Percentiles rank a stretch among this genome's conserved stretches.
phyloP scores from a whole-genome alignment of 345 rosid species.

The Brassica juncea region DNA sequence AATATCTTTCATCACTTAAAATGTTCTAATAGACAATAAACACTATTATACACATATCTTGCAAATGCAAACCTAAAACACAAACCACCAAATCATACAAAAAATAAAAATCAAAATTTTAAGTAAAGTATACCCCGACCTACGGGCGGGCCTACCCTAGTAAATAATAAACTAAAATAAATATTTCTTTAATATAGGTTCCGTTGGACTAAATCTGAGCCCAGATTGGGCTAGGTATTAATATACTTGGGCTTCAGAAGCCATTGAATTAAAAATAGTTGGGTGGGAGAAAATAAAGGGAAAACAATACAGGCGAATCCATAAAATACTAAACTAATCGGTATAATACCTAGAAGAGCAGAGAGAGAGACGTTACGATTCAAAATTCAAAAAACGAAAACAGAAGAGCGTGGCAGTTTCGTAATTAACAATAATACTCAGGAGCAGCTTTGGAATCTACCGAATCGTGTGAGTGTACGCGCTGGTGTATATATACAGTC shows the following conservation, averaged over 20 bases:
- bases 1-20: too few relatives aligned
- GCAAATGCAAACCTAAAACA: too few relatives aligned
- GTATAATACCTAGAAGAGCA: slow-evolving; percentile 23
- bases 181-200: background rate
- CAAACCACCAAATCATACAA: too few relatives aligned
- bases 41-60: too few relatives aligned
- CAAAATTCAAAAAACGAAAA: slow-evolving; percentile 29
- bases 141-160: too few relatives aligned
- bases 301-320: slow-evolving; percentile 4
- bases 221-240: background rate
- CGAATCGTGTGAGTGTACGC: slow-evolving; percentile 18
- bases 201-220: background rate
- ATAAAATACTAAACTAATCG: slow-evolving; percentile 18
- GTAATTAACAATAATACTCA: background rate
- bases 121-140: too few relatives aligned
- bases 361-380: slow-evolving; percentile 36
- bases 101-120: too few relatives aligned
- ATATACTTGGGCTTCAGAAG: slow-evolving; percentile 14
- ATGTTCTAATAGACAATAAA: too few relatives aligned
- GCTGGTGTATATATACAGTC: slow-evolving; percentile 11
- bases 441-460: slow-evolving; percentile 13
- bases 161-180: background rate
- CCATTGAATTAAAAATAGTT: background rate
- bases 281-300: slow-evolving; percentile 10
- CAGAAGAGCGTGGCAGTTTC: background rate